Conservation (phyloP, 2,329 filamentous ascomycete species). For the Xylaria digitata region DNA sequence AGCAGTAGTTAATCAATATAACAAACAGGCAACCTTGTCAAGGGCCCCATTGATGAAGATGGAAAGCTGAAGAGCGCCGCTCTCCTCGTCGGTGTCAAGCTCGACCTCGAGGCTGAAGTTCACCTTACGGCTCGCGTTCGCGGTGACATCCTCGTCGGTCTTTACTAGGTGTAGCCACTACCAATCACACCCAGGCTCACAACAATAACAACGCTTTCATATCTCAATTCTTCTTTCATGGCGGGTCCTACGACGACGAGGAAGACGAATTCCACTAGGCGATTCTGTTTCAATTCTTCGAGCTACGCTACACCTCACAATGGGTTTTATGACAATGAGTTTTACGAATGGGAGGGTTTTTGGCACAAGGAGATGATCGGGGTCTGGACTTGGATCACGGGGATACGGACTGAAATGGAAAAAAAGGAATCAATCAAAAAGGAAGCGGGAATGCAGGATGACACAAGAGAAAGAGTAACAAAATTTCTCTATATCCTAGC, state of each 20-base stretch:
- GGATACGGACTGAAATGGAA: slow-evolving; percentile 3
- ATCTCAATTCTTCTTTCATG: slow-evolving; percentile 26
- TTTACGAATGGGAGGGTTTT: slow-evolving; percentile 12
- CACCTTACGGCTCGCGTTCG: slow-evolving; percentile 69
- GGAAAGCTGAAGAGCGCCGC: slow-evolving; percentile 69
- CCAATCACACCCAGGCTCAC: slow-evolving; percentile 10
- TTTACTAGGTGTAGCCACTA: slow-evolving; percentile 57
- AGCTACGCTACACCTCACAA: slow-evolving; percentile 32
- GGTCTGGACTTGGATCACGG: background rate
- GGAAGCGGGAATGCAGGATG: background rate
- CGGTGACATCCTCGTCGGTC: slow-evolving; percentile 69
- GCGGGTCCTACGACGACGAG: slow-evolving; percentile 16
- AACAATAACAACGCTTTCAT: slow-evolving; percentile 14
- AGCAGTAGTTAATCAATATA: slow-evolving; percentile 29
- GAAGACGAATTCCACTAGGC: slow-evolving; percentile 10
- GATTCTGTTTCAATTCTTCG: slow-evolving; percentile 32
- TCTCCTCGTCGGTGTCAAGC: slow-evolving; percentile 70
- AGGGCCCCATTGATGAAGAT: slow-evolving; percentile 66
- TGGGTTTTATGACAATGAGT: slow-evolving; percentile 13
- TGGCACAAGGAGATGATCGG: background rate
- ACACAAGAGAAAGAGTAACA: slow-evolving; percentile 17
- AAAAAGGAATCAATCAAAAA: background rate
- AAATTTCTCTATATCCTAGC: slow-evolving; percentile 35
- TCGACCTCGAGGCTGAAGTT: slow-evolving; percentile 71
- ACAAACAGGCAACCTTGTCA: slow-evolving; percentile 64